Percentiles rank a stretch among this genome's conserved stretches.
Evolutionary conservation across 2,329 filamentous ascomycete genomes (phyloP).

Genomic region (Aspergillus unguis): DNA sequence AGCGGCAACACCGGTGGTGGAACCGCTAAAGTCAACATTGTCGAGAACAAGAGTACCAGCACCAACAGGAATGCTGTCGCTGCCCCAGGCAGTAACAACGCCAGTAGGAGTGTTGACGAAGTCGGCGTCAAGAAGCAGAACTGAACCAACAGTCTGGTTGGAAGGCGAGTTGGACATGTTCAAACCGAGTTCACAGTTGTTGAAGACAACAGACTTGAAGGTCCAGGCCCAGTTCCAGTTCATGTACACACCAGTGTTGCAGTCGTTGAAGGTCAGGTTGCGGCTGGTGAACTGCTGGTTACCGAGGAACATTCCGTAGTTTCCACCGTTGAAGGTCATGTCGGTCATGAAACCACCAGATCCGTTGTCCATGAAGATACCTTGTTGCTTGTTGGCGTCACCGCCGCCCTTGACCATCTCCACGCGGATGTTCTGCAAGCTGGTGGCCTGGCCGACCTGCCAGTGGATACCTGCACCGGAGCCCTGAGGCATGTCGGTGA

Average conservation of each 20-base stretch:
- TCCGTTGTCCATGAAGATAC: constrained; percentile 81
- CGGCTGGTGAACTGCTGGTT: constrained; percentile 86
- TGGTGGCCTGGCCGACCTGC: constrained; percentile 81
- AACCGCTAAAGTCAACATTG: constrained; percentile 79
- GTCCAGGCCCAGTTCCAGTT: constrained; percentile 92
- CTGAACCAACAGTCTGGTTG: constrained; percentile 76
- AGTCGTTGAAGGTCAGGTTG: constrained; percentile 77
- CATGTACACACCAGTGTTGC: constrained; percentile 79
- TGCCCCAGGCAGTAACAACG: constrained; percentile 70
- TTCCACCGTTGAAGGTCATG: constrained; percentile 77
- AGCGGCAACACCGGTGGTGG: constrained; percentile 63
- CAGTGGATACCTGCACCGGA: constrained; percentile 73
- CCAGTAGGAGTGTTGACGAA: constrained; percentile 73
- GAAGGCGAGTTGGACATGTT: constrained; percentile 68
- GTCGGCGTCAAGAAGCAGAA: constrained; percentile 76
- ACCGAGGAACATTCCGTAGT: constrained; percentile 73
- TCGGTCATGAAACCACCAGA: constrained; percentile 82
- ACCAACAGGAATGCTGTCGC: constrained; percentile 59
- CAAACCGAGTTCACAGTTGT: constrained; percentile 70
- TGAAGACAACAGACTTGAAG: constrained; percentile 71
- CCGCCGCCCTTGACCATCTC: constrained; percentile 69
- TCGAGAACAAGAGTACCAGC: constrained; percentile 82
- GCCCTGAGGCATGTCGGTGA: constrained; percentile 61
- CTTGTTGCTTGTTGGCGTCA: constrained; percentile 65
- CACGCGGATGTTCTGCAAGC: constrained; percentile 76